Base-by-base conservation (phyloP, 345 rosid species). In the Reutealis trisperma region DNA sequence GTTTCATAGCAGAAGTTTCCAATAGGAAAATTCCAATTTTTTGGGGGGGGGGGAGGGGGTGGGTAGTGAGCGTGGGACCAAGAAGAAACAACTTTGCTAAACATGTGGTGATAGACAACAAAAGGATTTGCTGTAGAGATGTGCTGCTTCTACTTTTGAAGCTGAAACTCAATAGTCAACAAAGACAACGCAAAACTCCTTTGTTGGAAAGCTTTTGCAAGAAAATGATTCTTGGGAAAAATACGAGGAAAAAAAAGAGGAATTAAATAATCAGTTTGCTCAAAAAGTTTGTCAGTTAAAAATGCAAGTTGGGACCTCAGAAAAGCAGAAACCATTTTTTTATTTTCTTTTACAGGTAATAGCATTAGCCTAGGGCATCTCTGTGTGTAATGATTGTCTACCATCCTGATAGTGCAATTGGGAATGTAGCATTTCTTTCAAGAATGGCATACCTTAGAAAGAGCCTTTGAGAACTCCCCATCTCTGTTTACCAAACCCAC, bases 1-100 rank as follows among this genome's bases (percentile, higher is more conserved):
- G 71, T 85, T 88, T 91, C 80, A 85, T 83, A 83, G 88, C 89
- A 79, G 87, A 85, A 86, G 81, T 80, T 82, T 84, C 97, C 92
- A 87, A 67, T 79, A 71, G 65, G 77, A 81, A 76, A 32, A 62
- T 67, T 63, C 63, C 66, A n/a, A 74, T n/a, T n/a, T n/a, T n/a
- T n/a, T n/a, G n/a, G n/a, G n/a, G n/a, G n/a, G n/a, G n/a, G n/a
- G n/a, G n/a, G 61, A 42, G 45, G 45, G 45, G 6, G 45, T 27
- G 30, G 30, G 30, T 1, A 1, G 30, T 27, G 30, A 27, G 30
- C 1, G 30, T 27, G 30, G 30, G 30, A 27, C 30, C 30, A 27
- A 27, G 45, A 51, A 51, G 25, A 66, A 11, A 34, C 44, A 24
- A 15, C 45, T 68, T 27, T 32, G 45, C 41, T 14, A 59, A 32